Evolutionary conservation across 352 stramenopile genomes (phyloP).

Genomic region (Globisporangium nagaii): DNA sequence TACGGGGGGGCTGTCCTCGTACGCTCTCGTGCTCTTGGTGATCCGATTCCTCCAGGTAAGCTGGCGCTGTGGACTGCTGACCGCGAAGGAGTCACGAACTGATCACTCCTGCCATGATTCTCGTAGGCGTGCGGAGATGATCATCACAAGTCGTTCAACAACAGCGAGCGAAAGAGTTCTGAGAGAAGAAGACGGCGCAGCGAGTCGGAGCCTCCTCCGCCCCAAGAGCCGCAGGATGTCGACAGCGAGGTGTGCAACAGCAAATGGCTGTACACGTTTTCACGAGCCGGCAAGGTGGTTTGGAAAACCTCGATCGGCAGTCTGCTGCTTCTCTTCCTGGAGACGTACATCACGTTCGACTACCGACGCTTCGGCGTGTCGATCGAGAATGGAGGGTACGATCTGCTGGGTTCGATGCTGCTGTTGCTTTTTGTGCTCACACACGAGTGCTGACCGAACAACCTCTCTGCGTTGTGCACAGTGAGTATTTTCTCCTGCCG

Average conservation of each 20-base stretch:
- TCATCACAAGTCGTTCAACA: slow-evolving; percentile 47
- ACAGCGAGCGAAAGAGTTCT: neutral
- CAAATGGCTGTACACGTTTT: slow-evolving; percentile 67
- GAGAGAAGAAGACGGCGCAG: neutral
- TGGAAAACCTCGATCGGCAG: slow-evolving; percentile 74
- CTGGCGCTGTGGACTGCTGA: neutral
- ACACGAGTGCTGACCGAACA: too few relatives aligned
- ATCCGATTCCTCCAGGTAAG: slow-evolving; percentile 90
- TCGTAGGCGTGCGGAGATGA: slow-evolving; percentile 63
- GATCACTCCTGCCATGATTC: neutral
- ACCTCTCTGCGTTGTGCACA: slow-evolving; percentile 14
- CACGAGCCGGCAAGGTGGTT: slow-evolving; percentile 40
- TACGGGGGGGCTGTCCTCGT: slow-evolving; percentile 94
- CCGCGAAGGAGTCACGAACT: too few relatives aligned
- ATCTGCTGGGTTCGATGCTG: neutral
- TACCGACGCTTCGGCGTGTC: slow-evolving; percentile 78
- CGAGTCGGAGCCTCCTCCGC: neutral
- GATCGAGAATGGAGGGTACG: slow-evolving; percentile 65
- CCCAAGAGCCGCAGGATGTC: neutral
- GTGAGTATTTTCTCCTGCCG: slow-evolving; percentile 68
- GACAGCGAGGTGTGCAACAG: slow-evolving; percentile 13
- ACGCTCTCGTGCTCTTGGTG: slow-evolving; percentile 93
- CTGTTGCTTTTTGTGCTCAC: neutral
- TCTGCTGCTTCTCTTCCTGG: slow-evolving; percentile 70
- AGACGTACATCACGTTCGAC: slow-evolving; percentile 84